Percentiles rank a stretch among this genome's conserved stretches.
phyloP scores from a whole-genome alignment of 495 filamentous ascomycete species.

The Xeromyces bisporus region DNA sequence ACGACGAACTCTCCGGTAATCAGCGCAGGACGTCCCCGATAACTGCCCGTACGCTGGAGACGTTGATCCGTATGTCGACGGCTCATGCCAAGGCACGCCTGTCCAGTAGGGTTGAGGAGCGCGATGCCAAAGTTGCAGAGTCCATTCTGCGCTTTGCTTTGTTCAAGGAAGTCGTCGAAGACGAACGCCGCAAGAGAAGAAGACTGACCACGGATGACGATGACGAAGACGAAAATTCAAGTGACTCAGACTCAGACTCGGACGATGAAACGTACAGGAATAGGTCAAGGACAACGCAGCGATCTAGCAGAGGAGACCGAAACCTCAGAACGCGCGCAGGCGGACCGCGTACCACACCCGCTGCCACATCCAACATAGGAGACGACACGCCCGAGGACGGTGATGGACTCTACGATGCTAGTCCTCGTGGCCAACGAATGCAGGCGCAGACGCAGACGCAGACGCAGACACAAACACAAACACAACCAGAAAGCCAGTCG shows the following conservation, averaged over 20 bases:
- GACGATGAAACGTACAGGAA: conserved; percentile 18
- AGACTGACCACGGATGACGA: conserved; percentile 35
- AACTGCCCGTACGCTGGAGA: conserved; percentile 94
- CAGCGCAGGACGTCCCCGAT: conserved; percentile 87
- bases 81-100: conserved; percentile 90
- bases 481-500: conserved; percentile 26
- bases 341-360: conserved; percentile 23
- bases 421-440: conserved; percentile 34
- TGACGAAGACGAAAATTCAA: conserved; percentile 24
- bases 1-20: conserved; percentile 90
- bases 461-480: conserved; percentile 22
- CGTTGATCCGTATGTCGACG: conserved; percentile 88
- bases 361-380: conserved; percentile 27
- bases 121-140: conserved; percentile 78
- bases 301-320: conserved; percentile 13
- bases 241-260: conserved; percentile 24
- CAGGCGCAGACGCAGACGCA: conserved; percentile 23
- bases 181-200: conserved; percentile 60
- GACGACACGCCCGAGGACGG: conserved; percentile 28
- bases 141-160: conserved; percentile 84
- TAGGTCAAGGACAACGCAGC: conserved; percentile 20
- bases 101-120: conserved; percentile 81
- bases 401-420: conserved; percentile 40
- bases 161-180: conserved; percentile 92
- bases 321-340: conserved; percentile 39